These are phyloP conservation scores for Phytopythium delawarense DNA, from an alignment of 352 stramenopile species.

Conservation along the genomic window DNA sequence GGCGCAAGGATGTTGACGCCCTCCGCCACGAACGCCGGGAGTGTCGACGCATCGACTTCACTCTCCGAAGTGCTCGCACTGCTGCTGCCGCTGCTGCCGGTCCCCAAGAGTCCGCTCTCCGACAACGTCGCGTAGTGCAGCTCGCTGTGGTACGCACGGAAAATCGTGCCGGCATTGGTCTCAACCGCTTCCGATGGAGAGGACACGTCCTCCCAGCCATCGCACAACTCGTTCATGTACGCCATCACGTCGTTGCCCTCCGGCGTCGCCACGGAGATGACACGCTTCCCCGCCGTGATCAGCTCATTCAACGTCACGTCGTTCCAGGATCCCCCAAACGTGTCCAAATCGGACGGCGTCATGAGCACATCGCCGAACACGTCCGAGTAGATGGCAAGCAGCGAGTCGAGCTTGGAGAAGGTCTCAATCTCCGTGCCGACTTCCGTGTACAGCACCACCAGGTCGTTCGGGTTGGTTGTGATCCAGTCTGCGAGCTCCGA, in stretches of 20 bases:
- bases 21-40: conserved; percentile 41
- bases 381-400: conserved; percentile 41
- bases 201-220: conserved; percentile 36
- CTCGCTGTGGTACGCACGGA: conserved; percentile 43
- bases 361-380: conserved; percentile 49
- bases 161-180: conserved; percentile 39
- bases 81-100: conserved; percentile 8
- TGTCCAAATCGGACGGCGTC: conserved; percentile 37
- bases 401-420: conserved; percentile 38
- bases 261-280: conserved; percentile 41
- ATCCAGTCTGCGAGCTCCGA: conserved; percentile 62
- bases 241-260: conserved; percentile 58
- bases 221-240: conserved; percentile 40
- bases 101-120: conserved; percentile 24
- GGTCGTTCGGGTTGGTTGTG: conserved; percentile 35
- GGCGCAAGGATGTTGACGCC: conserved; percentile 61
- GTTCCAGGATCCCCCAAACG: conserved; percentile 34
- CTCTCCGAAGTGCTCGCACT: conserved; percentile 20
- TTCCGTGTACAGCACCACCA: conserved; percentile 59
- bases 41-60: conserved; percentile 28
- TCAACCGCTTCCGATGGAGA: conserved; percentile 11
- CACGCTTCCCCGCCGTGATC: conserved; percentile 40
- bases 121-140: conserved; percentile 53
- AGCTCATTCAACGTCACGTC: conserved; percentile 46
- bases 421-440: conserved; percentile 36